Percentiles rank a stretch among this genome's conserved stretches.
phyloP scores from a whole-genome alignment of 2,329 filamentous ascomycete species.

The Achaetomium macrosporum region DNA sequence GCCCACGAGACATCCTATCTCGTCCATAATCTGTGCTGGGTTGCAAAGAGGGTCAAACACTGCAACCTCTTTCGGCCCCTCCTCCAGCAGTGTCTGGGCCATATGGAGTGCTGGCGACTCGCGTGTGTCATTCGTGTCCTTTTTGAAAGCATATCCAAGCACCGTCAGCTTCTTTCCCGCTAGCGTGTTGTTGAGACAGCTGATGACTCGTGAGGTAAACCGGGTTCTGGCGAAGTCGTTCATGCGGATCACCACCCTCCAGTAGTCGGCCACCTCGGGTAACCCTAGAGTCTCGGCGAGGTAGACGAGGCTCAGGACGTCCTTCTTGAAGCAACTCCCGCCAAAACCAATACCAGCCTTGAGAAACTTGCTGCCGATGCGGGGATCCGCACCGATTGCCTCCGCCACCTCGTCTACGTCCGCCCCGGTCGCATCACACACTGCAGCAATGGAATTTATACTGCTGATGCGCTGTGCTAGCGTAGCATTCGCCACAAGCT shows the following conservation, averaged over 20 bases:
- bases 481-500: conserved; percentile 4
- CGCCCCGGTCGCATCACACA: conserved; percentile 2
- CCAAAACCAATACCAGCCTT: conserved; percentile 5
- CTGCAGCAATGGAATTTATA: conserved; percentile 4
- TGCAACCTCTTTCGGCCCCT: background rate
- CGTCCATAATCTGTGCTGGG: background rate
- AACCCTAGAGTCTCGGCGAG: conserved; percentile 3
- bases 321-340: conserved; percentile 10
- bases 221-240: conserved; percentile 5
- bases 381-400: conserved; percentile 1
- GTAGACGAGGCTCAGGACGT: conserved; percentile 4
- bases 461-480: conserved; percentile 11
- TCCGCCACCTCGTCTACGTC: conserved; percentile 7
- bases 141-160: conserved; percentile 2
- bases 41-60: conserved; percentile 1
- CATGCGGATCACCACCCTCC: conserved; percentile 1
- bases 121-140: conserved; percentile 4
- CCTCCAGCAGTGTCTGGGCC: background rate
- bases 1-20: background rate
- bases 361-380: conserved; percentile 8
- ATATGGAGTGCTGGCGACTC: conserved; percentile 5
- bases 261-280: conserved; percentile 5
- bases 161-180: conserved; percentile 4
- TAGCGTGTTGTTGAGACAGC: conserved; percentile 2
- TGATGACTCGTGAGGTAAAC: background rate